A percentile compares a stretch with the other conserved stretches of the same genome.
These are phyloP conservation scores for Podosphaera aphanis DNA, from an alignment of 2,329 filamentous ascomycete species.

Conservation along the genomic window DNA sequence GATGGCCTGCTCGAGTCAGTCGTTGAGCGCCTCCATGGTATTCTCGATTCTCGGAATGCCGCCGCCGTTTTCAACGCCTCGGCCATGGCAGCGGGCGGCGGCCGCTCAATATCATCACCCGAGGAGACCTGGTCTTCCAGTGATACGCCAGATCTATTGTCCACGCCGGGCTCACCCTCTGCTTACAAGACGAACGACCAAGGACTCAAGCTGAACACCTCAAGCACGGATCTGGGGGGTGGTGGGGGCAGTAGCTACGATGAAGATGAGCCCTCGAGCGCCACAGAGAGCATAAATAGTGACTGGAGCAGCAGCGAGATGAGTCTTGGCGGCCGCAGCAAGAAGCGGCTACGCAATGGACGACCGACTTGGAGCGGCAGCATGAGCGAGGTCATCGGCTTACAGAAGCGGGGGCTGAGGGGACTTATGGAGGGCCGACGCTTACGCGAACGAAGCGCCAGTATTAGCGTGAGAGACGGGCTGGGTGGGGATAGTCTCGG, in stretches of 20 bases:
- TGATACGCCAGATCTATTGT: slow-evolving; percentile 12
- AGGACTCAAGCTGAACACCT: slow-evolving; percentile 25
- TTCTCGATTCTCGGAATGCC: slow-evolving; percentile 80
- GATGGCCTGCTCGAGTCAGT: slow-evolving; percentile 83
- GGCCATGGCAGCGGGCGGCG: slow-evolving; percentile 89
- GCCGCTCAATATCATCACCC: slow-evolving; percentile 45
- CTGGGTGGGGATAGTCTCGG: slow-evolving; percentile 4
- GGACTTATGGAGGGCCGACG: slow-evolving; percentile 87
- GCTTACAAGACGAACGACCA: background rate
- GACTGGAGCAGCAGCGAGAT: slow-evolving; percentile 12
- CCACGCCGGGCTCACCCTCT: background rate
- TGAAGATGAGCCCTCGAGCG: slow-evolving; percentile 16
- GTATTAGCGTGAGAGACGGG: slow-evolving; percentile 10
- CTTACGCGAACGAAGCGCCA: slow-evolving; percentile 46
- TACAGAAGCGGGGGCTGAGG: slow-evolving; percentile 80
- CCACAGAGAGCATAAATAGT: slow-evolving; percentile 10
- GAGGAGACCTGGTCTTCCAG: slow-evolving; percentile 29
- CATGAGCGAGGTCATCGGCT: slow-evolving; percentile 70
- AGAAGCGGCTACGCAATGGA: slow-evolving; percentile 14
- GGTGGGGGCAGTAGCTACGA: slow-evolving; percentile 12
- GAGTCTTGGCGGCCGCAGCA: slow-evolving; percentile 15
- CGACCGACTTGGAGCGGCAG: slow-evolving; percentile 52
- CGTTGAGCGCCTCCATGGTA: slow-evolving; percentile 68
- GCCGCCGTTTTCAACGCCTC: slow-evolving; percentile 96
- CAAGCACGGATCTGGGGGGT: slow-evolving; percentile 19